Evolutionary conservation across 345 rosid genomes (phyloP), one percentile per base, ranked within the genome.

Genomic region (Hypericum androsaemum): DNA sequence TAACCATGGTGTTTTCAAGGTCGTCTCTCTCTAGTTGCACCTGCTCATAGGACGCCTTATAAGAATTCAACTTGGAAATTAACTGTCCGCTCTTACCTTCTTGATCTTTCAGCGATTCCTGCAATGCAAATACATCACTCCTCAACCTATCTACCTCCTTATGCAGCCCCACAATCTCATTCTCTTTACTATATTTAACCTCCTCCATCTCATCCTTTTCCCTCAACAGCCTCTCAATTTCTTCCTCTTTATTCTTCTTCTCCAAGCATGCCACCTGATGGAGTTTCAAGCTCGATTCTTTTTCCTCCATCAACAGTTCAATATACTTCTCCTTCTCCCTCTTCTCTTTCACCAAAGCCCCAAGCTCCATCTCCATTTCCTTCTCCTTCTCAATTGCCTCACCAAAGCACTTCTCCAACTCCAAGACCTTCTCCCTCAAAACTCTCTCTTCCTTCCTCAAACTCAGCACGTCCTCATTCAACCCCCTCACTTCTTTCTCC

Each of bases 361-460:
- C 65, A 38, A 80, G 71, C 70, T 72, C 61, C 59, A 44, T 57
- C 11, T 9, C 43, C 79, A 70, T 60, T 39, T 52, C 69, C 52
- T 45, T 63, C 52, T 46, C 76, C 60, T 67, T 82, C 47, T 72
- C 77, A 32, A 39, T 10, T 7, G 71, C 74, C 47, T 69, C 73
- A 39, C 41, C 64, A 37, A 7, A 64, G 43, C 63, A 62, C 69
- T 71, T 82, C 69, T 80, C 84, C 80, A 86, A 50, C 59, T 66
- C 69, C 3, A 53, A 11, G 39, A 73, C 54, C 54, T 64, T 57
- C 13, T 6, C 59, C 12, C 39, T 47, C 77, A 80, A 56, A 37
- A 47, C 40, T 35, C 39, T 56, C 69, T 72, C 83, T 63, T 89
- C 78, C 14, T 52, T 63, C 22, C 37, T 59, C 67, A 75, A 68